Percentiles rank a stretch among this genome's conserved stretches.
These are phyloP conservation scores for Ascochyta fabae DNA, from an alignment of 2,329 filamentous ascomycete species.

Conservation along the genomic window DNA sequence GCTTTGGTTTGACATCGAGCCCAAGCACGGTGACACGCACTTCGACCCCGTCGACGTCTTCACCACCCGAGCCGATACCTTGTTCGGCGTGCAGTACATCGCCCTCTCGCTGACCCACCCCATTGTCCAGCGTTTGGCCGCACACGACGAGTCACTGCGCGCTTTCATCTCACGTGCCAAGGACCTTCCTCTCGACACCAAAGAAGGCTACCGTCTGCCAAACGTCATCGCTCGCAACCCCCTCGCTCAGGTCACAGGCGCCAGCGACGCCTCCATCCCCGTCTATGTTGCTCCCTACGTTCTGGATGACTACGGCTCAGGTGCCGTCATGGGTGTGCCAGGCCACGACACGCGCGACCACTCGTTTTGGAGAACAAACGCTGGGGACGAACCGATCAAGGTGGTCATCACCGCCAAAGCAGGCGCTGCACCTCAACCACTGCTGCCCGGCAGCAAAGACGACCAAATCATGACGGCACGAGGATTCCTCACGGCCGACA, in stretches of 20 bases:
- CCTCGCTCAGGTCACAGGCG: slow-evolving; percentile 61
- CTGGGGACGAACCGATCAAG: slow-evolving; percentile 64
- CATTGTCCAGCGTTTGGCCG: slow-evolving; percentile 67
- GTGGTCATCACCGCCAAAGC: slow-evolving; percentile 56
- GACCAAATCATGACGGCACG: slow-evolving; percentile 65
- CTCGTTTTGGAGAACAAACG: slow-evolving; percentile 79
- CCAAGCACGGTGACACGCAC: slow-evolving; percentile 42
- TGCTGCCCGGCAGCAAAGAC: slow-evolving; percentile 48
- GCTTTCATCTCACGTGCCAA: slow-evolving; percentile 67
- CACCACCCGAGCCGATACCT: slow-evolving; percentile 83
- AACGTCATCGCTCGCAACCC: slow-evolving; percentile 45
- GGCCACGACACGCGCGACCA: slow-evolving; percentile 81
- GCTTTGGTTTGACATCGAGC: slow-evolving; percentile 71
- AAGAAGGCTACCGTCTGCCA: slow-evolving; percentile 71
- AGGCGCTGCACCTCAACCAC: slow-evolving; percentile 13
- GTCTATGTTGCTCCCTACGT: slow-evolving; percentile 87
- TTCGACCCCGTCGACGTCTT: slow-evolving; percentile 71
- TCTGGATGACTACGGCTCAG: slow-evolving; percentile 82
- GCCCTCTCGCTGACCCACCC: slow-evolving; percentile 78
- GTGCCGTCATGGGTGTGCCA: slow-evolving; percentile 90
- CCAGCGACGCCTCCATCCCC: slow-evolving; percentile 64
- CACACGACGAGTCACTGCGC: slow-evolving; percentile 66
- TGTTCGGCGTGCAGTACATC: slow-evolving; percentile 87
- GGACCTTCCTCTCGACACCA: slow-evolving; percentile 63
- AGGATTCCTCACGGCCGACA: slow-evolving; percentile 71